These are phyloP conservation scores for Lactarius psammicola DNA, from an alignment of 768 basidiomycete species.

Conservation along the genomic window DNA sequence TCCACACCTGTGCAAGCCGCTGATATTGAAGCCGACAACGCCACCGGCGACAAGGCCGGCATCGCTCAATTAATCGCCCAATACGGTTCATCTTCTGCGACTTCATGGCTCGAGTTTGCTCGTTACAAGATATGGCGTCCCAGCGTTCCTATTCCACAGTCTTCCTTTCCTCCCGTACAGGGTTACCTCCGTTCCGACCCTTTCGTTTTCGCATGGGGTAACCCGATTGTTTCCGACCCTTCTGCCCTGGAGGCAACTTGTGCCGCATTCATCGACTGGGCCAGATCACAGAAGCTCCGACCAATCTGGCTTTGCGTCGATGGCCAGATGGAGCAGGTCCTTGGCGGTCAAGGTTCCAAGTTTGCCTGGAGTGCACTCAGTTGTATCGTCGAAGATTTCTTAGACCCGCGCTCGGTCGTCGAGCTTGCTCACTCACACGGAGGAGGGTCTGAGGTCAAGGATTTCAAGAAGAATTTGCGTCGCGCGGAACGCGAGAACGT, in stretches of 20 bases:
- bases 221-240: constrained; percentile 27
- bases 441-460: constrained; percentile 44
- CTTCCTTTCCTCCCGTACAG: constrained; percentile 58
- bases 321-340: constrained; percentile 48
- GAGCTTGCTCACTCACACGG: constrained; percentile 41
- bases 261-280: constrained; percentile 40
- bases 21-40: constrained; percentile 17
- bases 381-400: constrained; percentile 62
- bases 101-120: constrained; percentile 63
- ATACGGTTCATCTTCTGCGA: constrained; percentile 67
- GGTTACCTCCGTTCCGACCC: constrained; percentile 55
- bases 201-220: constrained; percentile 37
- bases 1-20: constrained; percentile 1
- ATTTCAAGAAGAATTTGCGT: constrained; percentile 59
- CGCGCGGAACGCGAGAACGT: constrained; percentile 57
- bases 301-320: constrained; percentile 64
- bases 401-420: constrained; percentile 43
- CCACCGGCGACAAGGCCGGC: constrained; percentile 20
- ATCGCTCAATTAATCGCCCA: constrained; percentile 50
- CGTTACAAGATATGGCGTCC: constrained; percentile 52
- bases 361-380: constrained; percentile 59
- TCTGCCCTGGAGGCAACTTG: constrained; percentile 49
- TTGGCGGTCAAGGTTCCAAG: constrained; percentile 40
- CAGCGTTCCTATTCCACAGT: constrained; percentile 56
- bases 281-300: constrained; percentile 45